Evolutionary conservation across 805 yeast species (phyloP).

Genomic region (Pichia deserticola): DNA sequence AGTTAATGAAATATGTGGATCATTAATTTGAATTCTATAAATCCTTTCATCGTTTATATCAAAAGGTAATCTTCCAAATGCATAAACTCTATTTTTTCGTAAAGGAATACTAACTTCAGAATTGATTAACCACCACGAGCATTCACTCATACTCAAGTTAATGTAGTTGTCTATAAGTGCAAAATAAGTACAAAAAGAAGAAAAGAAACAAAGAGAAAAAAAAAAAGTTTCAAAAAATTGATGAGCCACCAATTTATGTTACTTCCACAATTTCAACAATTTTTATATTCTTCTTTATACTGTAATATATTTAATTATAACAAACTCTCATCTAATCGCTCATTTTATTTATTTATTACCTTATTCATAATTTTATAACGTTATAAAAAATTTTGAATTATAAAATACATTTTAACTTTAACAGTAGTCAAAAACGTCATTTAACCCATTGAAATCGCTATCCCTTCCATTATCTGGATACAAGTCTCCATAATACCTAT

Average conservation of each 20-base stretch:
- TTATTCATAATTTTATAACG: neutral
- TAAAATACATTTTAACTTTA: too few relatives aligned
- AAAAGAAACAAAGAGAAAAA: too few relatives aligned
- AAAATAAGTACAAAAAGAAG: too few relatives aligned
- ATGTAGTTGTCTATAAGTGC: too few relatives aligned
- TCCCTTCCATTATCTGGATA: constrained; percentile 14
- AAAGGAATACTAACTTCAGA: constrained; percentile 5
- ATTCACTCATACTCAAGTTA: neutral
- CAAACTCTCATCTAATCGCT: neutral
- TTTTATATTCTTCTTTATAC: too few relatives aligned
- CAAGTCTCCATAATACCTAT: constrained; percentile 12
- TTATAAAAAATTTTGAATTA: too few relatives aligned
- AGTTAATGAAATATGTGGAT: constrained; percentile 32
- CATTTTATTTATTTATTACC: neutral
- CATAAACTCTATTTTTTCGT: constrained; percentile 28
- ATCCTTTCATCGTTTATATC: constrained; percentile 20
- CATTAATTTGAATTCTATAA: constrained; percentile 1
- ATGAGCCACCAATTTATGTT: neutral
- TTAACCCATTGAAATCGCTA: neutral
- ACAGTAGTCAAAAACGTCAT: neutral
- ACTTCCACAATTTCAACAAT: too few relatives aligned
- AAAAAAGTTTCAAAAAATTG: neutral
- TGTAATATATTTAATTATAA: too few relatives aligned
- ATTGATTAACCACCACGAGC: neutral
- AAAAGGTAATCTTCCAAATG: constrained; percentile 36